A percentile compares a stretch with the other conserved stretches of the same genome.
Evolutionary conservation across 352 stramenopile species (phyloP).

Genomic region (Phytophthora foliorum): DNA sequence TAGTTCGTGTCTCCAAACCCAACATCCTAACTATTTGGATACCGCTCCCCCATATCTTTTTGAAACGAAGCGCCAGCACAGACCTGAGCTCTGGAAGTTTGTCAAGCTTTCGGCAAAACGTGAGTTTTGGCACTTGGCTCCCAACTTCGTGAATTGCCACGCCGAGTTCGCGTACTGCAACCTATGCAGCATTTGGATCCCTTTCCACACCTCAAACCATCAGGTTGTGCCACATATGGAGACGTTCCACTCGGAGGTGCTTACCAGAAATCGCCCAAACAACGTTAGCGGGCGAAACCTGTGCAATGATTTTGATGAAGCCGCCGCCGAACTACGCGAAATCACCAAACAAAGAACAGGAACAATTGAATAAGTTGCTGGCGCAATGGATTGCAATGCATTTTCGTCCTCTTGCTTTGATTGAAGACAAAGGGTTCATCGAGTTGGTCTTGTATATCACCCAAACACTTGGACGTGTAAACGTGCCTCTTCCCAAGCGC

Average conservation of each 20-base stretch:
- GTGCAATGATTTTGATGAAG: too few relatives aligned
- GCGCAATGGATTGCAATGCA: slow-evolving; percentile 16
- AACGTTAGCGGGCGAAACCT: too few relatives aligned
- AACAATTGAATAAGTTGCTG: slow-evolving; percentile 8
- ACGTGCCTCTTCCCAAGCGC: slow-evolving; percentile 4
- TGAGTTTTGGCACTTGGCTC: slow-evolving; percentile 11
- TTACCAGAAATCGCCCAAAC: too few relatives aligned
- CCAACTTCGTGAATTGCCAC: slow-evolving; percentile 15
- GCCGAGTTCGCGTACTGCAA: slow-evolving; percentile 15
- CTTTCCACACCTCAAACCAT: slow-evolving; percentile 13
- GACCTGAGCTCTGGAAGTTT: slow-evolving; percentile 11
- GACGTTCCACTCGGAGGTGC: background rate
- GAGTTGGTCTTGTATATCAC: slow-evolving; percentile 18
- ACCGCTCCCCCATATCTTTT: too few relatives aligned
- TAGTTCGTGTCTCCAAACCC: too few relatives aligned
- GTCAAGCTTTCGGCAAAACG: background rate
- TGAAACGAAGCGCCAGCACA: background rate
- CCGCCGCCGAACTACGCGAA: background rate
- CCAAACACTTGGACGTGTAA: background rate
- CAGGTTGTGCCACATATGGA: slow-evolving; percentile 15
- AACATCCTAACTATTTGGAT: too few relatives aligned
- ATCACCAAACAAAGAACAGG: slow-evolving; percentile 10
- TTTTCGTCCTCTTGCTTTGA: slow-evolving; percentile 13
- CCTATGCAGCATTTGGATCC: background rate
- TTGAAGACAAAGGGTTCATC: slow-evolving; percentile 24